phyloP scores from a whole-genome alignment of 257 asterid genomes.

The Penstemon barbatus region DNA sequence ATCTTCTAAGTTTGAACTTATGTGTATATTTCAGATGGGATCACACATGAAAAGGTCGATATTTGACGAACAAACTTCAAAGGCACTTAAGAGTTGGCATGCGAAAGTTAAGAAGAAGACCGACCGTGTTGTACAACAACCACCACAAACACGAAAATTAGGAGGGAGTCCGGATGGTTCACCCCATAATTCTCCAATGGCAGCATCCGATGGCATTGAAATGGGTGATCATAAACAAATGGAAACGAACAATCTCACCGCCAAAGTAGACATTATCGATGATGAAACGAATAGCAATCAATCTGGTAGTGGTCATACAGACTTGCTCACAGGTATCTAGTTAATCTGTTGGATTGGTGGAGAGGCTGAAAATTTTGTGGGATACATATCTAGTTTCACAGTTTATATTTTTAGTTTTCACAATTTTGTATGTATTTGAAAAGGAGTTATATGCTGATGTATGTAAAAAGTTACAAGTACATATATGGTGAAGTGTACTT shows the following conservation, averaged over 20 bases:
- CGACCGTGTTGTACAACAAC: background rate
- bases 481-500: too few species aligned
- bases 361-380: background rate
- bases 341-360: background rate
- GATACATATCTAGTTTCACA: background rate
- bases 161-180: constrained; percentile 55
- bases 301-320: background rate
- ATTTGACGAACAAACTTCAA: constrained; percentile 89
- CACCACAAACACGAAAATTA: constrained; percentile 32
- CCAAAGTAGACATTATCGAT: background rate
- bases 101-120: constrained; percentile 60
- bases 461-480: background rate
- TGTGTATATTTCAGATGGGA: constrained; percentile 59
- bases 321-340: constrained; percentile 4
- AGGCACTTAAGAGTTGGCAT: constrained; percentile 89
- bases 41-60: constrained; percentile 85
- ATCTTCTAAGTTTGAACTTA: background rate
- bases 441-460: background rate
- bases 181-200: constrained; percentile 15
- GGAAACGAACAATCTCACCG: background rate
- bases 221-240: constrained; percentile 18
- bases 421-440: too few species aligned
- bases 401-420: background rate
- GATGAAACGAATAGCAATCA: too few species aligned
- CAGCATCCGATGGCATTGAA: background rate